Conservation (phyloP, 768 basidiomycete species). For the Mycena haematopus region DNA sequence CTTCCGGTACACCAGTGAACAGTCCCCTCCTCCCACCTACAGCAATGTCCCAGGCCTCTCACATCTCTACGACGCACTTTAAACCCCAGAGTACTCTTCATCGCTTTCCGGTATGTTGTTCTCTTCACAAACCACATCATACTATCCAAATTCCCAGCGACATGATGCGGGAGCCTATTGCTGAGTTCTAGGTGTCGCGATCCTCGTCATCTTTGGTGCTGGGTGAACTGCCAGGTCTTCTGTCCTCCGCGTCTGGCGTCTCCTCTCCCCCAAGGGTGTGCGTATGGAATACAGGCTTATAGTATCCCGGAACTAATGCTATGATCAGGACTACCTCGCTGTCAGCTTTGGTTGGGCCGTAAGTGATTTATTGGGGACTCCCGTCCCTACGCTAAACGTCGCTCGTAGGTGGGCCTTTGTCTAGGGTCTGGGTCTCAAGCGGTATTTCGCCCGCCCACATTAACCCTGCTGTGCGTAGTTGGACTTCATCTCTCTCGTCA, state of each 20-base stretch:
- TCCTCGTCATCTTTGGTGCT: slow-evolving; percentile 53
- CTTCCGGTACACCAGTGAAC: not conserved
- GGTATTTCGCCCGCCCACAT: slow-evolving; percentile 49
- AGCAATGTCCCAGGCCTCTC: slow-evolving; percentile 12
- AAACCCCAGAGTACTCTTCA: not conserved
- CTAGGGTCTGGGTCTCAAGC: slow-evolving; percentile 50
- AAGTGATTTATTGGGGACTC: slow-evolving; percentile 23
- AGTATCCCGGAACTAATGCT: slow-evolving; percentile 18
- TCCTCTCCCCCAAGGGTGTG: slow-evolving; percentile 47
- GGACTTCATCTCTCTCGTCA: not conserved
- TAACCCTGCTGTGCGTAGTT: slow-evolving; percentile 29
- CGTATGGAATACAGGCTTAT: not conserved
- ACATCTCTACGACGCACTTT: slow-evolving; percentile 13
- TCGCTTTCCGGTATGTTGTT: slow-evolving; percentile 2
- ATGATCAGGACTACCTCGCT: slow-evolving; percentile 41
- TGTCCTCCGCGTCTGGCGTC: slow-evolving; percentile 45
- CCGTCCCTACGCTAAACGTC: not conserved
- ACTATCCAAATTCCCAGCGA: slow-evolving; percentile 6
- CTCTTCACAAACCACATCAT: not conserved
- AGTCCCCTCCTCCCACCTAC: not conserved
- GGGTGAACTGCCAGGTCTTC: slow-evolving; percentile 50
- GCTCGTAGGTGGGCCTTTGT: slow-evolving; percentile 36
- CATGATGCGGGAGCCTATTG: slow-evolving; percentile 23
- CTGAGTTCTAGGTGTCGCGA: slow-evolving; percentile 47
- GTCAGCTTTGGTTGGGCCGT: slow-evolving; percentile 44